A percentile compares a stretch with the other conserved stretches of the same genome.
These are phyloP conservation scores for Pichia scutulata DNA, from an alignment of 805 yeast genomes.

Conservation along the genomic window DNA sequence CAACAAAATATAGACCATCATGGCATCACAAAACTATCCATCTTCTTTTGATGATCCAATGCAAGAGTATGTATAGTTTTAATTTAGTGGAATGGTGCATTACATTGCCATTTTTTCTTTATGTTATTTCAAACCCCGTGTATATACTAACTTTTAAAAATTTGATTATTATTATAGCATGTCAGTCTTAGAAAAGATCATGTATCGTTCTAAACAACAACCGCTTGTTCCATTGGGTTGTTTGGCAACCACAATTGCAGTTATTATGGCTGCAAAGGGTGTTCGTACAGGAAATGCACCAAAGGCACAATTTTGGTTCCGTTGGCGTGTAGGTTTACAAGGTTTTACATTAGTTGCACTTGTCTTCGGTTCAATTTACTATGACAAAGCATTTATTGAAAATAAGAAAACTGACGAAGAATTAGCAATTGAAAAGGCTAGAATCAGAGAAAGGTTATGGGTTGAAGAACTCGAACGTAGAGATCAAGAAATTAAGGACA, in stretches of 20 bases:
- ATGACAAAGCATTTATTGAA: slow-evolving; percentile 42
- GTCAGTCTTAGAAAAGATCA: slow-evolving; percentile 48
- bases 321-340: slow-evolving; percentile 86
- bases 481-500: slow-evolving; percentile 61
- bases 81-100: neutral
- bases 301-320: slow-evolving; percentile 78
- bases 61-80: slow-evolving; percentile 38
- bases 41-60: slow-evolving; percentile 42
- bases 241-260: slow-evolving; percentile 72
- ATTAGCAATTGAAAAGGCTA: slow-evolving; percentile 66
- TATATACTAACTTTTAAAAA: neutral
- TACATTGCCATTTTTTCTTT: neutral
- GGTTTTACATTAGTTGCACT: slow-evolving; percentile 76
- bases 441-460: slow-evolving; percentile 80
- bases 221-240: slow-evolving; percentile 86
- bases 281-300: slow-evolving; percentile 62
- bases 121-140: neutral
- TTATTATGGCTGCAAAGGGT: slow-evolving; percentile 68
- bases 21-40: slow-evolving; percentile 37
- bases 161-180: slow-evolving; percentile 23
- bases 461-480: slow-evolving; percentile 84
- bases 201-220: slow-evolving; percentile 66
- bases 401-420: slow-evolving; percentile 51
- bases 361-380: slow-evolving; percentile 69
- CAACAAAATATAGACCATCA: slow-evolving; percentile 3